Evolutionary conservation across 345 rosid species (phyloP).

Genomic region (Conringia planisiliqua): DNA sequence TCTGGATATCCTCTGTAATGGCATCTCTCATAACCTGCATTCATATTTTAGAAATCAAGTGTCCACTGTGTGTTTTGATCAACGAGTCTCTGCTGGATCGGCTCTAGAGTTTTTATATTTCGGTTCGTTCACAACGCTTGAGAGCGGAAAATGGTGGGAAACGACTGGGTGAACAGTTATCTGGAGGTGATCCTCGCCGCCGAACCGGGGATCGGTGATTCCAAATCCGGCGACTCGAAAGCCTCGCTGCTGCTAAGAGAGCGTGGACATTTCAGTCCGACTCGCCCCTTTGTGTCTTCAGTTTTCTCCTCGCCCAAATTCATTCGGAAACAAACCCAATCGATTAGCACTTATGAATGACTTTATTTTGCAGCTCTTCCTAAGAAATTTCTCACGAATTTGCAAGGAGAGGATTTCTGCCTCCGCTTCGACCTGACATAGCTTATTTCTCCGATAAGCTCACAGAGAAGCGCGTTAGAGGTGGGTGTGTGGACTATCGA

Average conservation of each 20-base stretch:
- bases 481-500: neutral
- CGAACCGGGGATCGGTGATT: slow-evolving; percentile 21
- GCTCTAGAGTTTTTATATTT: neutral
- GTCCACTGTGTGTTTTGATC: neutral
- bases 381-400: too few species aligned
- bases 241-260: slow-evolving; percentile 61
- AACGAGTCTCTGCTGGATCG: neutral
- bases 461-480: neutral
- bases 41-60: neutral
- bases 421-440: too few species aligned
- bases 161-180: slow-evolving; percentile 32
- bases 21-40: neutral
- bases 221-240: slow-evolving; percentile 21
- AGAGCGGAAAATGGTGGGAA: slow-evolving; percentile 22
- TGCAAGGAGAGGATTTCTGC: too few species aligned
- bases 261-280: slow-evolving; percentile 65
- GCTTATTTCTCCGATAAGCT: slow-evolving; percentile 21
- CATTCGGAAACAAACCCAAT: too few species aligned
- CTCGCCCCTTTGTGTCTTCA: too few species aligned
- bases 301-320: too few species aligned
- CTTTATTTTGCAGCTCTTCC: too few species aligned
- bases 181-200: slow-evolving; percentile 33
- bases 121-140: neutral
- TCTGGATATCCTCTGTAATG: too few species aligned
- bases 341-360: too few species aligned